Conservation (phyloP, 2,329 filamentous ascomycete species). For the Onygenales sp. region DNA sequence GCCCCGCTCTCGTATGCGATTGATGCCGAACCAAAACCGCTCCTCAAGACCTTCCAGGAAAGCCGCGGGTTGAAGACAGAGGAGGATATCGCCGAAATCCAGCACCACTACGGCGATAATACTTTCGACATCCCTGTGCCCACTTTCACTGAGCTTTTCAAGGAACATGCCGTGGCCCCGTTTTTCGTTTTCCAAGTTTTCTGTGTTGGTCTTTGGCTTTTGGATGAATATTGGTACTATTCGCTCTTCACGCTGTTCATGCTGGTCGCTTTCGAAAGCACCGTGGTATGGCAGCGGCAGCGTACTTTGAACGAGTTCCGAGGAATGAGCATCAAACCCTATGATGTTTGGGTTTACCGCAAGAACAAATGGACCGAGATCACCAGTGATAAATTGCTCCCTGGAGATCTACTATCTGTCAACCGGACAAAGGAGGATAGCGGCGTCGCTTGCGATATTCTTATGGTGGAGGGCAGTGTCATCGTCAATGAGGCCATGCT, state of each 20-base stretch:
- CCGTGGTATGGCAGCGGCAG: slow-evolving; percentile 98
- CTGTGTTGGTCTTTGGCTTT: slow-evolving; percentile 95
- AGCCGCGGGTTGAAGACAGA: slow-evolving; percentile 65
- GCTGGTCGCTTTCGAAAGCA: slow-evolving; percentile 95
- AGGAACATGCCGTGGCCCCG: slow-evolving; percentile 94
- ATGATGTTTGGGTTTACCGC: slow-evolving; percentile 85
- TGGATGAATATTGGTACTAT: slow-evolving; percentile 99
- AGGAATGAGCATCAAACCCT: slow-evolving; percentile 98
- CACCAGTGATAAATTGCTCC: slow-evolving; percentile 82
- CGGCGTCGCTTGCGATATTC: slow-evolving; percentile 93
- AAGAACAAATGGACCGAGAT: slow-evolving; percentile 80
- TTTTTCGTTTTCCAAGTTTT: slow-evolving; percentile 99
- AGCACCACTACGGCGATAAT: slow-evolving; percentile 91
- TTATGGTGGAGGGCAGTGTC: slow-evolving; percentile 85
- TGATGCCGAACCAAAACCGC: slow-evolving; percentile 75
- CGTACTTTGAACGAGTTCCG: slow-evolving; percentile 92
- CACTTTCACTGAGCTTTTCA: slow-evolving; percentile 89
- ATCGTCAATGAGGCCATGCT: slow-evolving; percentile 99
- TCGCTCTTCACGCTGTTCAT: slow-evolving; percentile 98
- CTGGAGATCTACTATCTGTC: slow-evolving; percentile 87
- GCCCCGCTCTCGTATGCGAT: slow-evolving; percentile 73
- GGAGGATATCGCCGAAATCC: slow-evolving; percentile 67
- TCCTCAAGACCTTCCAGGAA: slow-evolving; percentile 66
- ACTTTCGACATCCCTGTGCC: slow-evolving; percentile 97
- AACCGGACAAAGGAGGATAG: slow-evolving; percentile 92